phyloP scores from a whole-genome alignment of 176 grass and related monocot genomes.

The Puccinellia tenuiflora region DNA sequence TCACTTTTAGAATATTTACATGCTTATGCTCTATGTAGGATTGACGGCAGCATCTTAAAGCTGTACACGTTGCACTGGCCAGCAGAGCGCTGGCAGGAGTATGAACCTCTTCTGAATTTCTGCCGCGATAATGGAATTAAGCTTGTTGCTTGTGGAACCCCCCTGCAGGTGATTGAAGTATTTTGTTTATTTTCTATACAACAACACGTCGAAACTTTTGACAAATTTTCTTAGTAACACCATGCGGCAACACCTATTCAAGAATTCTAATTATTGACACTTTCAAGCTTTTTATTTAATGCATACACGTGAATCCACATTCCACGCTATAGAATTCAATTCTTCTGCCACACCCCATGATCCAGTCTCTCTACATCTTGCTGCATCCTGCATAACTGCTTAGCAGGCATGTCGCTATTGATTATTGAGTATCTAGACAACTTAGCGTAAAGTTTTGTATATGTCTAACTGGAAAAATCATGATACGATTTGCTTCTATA shows the following conservation, averaged over 20 bases:
- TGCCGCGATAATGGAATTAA: constrained; percentile 68
- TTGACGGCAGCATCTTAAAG: constrained; percentile 71
- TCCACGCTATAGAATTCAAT: not conserved
- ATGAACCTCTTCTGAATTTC: constrained; percentile 92
- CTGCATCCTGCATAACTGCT: not conserved
- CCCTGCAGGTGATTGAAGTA: constrained; percentile 64
- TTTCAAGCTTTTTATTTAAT: not conserved
- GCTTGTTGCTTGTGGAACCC: constrained; percentile 85
- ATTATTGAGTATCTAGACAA: not conserved
- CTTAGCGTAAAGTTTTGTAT: not conserved
- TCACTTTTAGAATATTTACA: not conserved
- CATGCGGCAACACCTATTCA: not conserved
- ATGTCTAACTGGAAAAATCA: not conserved
- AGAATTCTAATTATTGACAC: not conserved
- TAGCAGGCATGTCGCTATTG: not conserved
- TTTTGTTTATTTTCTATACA: not conserved
- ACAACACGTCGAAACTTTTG: not conserved
- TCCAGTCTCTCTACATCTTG: not conserved
- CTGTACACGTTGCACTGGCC: constrained; percentile 77
- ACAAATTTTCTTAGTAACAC: not conserved
- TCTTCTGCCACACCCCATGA: constrained; percentile 10
- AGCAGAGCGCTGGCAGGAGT: constrained; percentile 77
- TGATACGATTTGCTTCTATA: not conserved
- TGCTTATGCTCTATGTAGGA: constrained; percentile 53
- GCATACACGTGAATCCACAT: not conserved